phyloP scores from a whole-genome alignment of 2,329 filamentous ascomycete genomes.

The Malbranchea zuffiana region DNA sequence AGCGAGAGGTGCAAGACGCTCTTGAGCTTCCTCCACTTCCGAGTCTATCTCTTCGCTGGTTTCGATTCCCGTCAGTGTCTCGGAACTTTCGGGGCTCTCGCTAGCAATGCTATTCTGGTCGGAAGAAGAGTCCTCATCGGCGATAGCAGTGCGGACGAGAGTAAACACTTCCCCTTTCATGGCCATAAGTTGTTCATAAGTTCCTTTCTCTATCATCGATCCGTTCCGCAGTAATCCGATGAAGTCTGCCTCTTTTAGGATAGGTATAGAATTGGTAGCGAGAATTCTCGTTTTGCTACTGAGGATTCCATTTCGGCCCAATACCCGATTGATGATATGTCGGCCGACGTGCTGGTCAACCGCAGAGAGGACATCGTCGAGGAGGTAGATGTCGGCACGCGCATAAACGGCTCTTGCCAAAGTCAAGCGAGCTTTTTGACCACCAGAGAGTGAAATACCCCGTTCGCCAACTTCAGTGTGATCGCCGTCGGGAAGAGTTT shows the following conservation, averaged over 20 bases:
- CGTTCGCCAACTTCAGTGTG: constrained; percentile 94
- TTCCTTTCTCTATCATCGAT: constrained; percentile 73
- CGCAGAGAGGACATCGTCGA: constrained; percentile 89
- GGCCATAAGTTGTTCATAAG: constrained; percentile 79
- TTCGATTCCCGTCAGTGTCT: constrained; percentile 42
- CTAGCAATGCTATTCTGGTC: constrained; percentile 40
- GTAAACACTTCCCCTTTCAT: constrained; percentile 87
- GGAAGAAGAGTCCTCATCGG: constrained; percentile 40
- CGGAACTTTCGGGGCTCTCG: constrained; percentile 59
- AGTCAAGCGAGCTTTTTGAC: constrained; percentile 88
- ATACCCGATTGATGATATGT: constrained; percentile 87
- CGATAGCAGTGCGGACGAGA: constrained; percentile 64
- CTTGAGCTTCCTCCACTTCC: constrained; percentile 52
- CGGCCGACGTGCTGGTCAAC: constrained; percentile 97
- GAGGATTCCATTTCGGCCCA: constrained; percentile 74
- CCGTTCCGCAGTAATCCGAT: constrained; percentile 78
- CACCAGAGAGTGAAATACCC: constrained; percentile 89
- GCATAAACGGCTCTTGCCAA: constrained; percentile 92
- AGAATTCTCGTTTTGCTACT: constrained; percentile 79
- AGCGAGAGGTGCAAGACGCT: constrained; percentile 62
- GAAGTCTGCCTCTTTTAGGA: constrained; percentile 79
- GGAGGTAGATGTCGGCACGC: constrained; percentile 85
- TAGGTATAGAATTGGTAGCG: constrained; percentile 88
- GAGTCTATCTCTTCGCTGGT: constrained; percentile 40
- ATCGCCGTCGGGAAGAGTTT: constrained; percentile 85